Evolutionary conservation across 2,329 filamentous ascomycete species (phyloP).

Genomic region (Dothistroma septosporum): DNA sequence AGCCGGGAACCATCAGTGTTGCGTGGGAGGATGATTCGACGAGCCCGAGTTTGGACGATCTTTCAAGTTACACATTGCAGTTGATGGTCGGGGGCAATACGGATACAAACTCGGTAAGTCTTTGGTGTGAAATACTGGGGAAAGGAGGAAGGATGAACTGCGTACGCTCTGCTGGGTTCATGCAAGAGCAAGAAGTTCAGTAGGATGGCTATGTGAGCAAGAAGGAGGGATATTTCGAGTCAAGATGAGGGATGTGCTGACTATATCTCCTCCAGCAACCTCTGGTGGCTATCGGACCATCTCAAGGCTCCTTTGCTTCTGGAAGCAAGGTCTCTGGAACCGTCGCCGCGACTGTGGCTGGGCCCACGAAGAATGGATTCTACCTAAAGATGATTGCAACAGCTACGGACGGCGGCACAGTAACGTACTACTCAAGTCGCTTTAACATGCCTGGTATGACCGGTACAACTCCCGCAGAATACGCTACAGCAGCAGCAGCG

Average conservation of each 20-base stretch:
- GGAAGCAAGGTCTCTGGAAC: constrained; percentile 14
- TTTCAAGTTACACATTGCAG: constrained; percentile 55
- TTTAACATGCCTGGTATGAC: constrained; percentile 65
- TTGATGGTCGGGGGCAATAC: constrained; percentile 59
- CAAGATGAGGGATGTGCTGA: not conserved
- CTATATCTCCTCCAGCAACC: not conserved
- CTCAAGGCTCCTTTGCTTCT: not conserved
- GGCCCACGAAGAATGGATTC: constrained; percentile 50
- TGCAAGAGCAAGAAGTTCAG: too few species aligned
- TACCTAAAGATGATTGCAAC: constrained; percentile 58
- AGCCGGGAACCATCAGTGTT: constrained; percentile 51
- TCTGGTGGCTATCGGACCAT: not conserved
- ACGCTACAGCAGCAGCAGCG: constrained; percentile 36
- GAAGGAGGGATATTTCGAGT: not conserved
- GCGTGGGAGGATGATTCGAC: constrained; percentile 55
- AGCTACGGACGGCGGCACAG: constrained; percentile 51
- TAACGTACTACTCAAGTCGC: constrained; percentile 58
- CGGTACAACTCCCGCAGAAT: constrained; percentile 50
- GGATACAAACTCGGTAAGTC: constrained; percentile 42
- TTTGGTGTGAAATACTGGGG: not conserved
- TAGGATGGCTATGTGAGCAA: not conserved
- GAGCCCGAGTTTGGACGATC: constrained; percentile 47
- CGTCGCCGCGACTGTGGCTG: constrained; percentile 23
- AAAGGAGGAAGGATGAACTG: not conserved
- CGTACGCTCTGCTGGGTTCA: not conserved